Conservation (phyloP, 306 rosid species). For the Macrotyloma uniflorum region DNA sequence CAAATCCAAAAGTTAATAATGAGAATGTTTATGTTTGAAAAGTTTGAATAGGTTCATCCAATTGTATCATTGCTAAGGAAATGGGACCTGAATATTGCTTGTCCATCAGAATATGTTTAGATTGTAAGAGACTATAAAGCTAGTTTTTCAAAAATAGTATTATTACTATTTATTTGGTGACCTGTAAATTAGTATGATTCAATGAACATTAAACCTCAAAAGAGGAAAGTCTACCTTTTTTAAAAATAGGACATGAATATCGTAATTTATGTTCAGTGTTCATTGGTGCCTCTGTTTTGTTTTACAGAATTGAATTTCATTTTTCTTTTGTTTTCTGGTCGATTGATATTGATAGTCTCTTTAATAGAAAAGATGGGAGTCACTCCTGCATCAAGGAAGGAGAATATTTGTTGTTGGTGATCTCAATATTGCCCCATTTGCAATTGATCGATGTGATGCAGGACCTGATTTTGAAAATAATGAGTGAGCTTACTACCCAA, state of each 20-base stretch:
- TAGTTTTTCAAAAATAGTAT: not conserved
- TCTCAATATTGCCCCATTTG: slow-evolving; percentile 94
- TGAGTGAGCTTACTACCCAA: slow-evolving; percentile 55
- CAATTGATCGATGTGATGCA: slow-evolving; percentile 83
- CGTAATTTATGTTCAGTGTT: slow-evolving; percentile 7
- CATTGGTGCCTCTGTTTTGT: slow-evolving; percentile 26
- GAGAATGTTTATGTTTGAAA: not conserved
- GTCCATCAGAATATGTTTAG: slow-evolving; percentile 13
- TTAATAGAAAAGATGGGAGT: slow-evolving; percentile 92
- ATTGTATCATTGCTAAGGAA: slow-evolving; percentile 4
- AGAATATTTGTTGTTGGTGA: slow-evolving; percentile 89
- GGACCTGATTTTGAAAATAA: slow-evolving; percentile 90
- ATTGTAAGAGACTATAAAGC: slow-evolving; percentile 13
- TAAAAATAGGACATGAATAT: not conserved
- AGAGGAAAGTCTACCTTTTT: not conserved
- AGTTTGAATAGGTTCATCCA: not conserved
- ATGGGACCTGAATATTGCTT: not conserved
- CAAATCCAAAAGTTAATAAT: not conserved
- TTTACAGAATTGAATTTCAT: slow-evolving; percentile 16
- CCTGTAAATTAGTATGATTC: slow-evolving; percentile 4
- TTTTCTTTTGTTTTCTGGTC: slow-evolving; percentile 30
- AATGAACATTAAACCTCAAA: not conserved
- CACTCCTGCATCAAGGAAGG: slow-evolving; percentile 67
- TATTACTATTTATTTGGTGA: not conserved
- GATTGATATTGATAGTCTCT: slow-evolving; percentile 43